phyloP scores from a whole-genome alignment of 2,329 filamentous ascomycete genomes.

The Monosporascus sp. region DNA sequence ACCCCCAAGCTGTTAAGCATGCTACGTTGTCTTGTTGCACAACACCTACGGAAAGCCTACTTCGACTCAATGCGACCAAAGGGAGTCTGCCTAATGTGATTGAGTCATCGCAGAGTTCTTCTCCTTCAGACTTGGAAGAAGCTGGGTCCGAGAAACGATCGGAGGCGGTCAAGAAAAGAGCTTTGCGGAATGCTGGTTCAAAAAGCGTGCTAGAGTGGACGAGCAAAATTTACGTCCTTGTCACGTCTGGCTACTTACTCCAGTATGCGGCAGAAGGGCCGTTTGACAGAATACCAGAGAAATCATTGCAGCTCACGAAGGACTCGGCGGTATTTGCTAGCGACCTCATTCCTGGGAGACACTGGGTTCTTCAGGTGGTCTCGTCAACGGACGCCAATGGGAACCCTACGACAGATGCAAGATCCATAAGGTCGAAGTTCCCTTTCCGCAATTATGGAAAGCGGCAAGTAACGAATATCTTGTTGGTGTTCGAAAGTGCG shows the following conservation, averaged over 20 bases:
- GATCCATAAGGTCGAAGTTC: slow-evolving; percentile 61
- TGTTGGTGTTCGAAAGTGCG: slow-evolving; percentile 68
- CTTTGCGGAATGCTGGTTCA: slow-evolving; percentile 33
- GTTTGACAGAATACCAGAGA: slow-evolving; percentile 69
- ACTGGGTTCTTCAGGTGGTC: slow-evolving; percentile 75
- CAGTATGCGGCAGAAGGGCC: slow-evolving; percentile 69
- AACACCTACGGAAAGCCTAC: slow-evolving; percentile 62
- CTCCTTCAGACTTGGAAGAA: slow-evolving; percentile 23
- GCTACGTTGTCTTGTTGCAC: slow-evolving; percentile 63
- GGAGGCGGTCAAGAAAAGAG: slow-evolving; percentile 42
- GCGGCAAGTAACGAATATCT: slow-evolving; percentile 55
- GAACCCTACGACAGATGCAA: slow-evolving; percentile 42
- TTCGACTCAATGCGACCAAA: slow-evolving; percentile 55
- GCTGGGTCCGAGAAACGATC: slow-evolving; percentile 27
- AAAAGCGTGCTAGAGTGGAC: slow-evolving; percentile 57
- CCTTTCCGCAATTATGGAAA: slow-evolving; percentile 54
- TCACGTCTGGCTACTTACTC: slow-evolving; percentile 65
- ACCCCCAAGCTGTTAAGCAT: slow-evolving; percentile 76
- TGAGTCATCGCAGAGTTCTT: slow-evolving; percentile 24
- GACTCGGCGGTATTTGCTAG: slow-evolving; percentile 76
- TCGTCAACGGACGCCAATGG: slow-evolving; percentile 59
- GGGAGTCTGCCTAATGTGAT: slow-evolving; percentile 32
- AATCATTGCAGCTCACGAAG: slow-evolving; percentile 64
- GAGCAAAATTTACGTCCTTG: slow-evolving; percentile 67
- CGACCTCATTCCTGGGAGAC: slow-evolving; percentile 72